Base-by-base conservation (phyloP, 345 rosid genomes). In the Crucihimalaya himalaica region DNA sequence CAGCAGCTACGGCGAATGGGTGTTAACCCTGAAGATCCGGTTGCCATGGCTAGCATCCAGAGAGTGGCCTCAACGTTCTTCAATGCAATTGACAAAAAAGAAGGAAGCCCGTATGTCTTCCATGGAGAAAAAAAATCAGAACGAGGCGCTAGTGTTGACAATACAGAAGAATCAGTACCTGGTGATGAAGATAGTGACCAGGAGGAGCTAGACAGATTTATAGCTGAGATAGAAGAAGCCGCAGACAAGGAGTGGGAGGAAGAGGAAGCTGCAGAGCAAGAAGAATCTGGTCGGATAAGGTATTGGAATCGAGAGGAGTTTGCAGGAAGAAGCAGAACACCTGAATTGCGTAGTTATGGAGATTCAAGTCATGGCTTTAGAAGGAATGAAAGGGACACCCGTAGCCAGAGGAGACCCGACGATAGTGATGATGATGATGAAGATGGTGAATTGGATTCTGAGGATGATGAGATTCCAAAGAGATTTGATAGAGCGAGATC, bases 21-120 rank as follows among this genome's bases (percentile, higher is more conserved):
- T 67, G 82, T 88, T 55, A 94, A 94, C 78, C 98, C 98, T 7
- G 98, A 94, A 87, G 98, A 94, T 84, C 98, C 98, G 15, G 90
- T 85, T 73, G 97, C 98, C 72, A 89, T 94, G 98, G 98, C 98
- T 52, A 92, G 97, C 59, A 89, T 94, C 69, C 98, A 86, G 73
- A 88, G 97, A 84, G 98, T 94, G 14, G 98, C 98, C 68, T 87
- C 98, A 51, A 94, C 98, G 14, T 94, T 94, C 81, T 94, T 92
- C 75, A 88, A 92, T 74, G 98, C 98, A 62, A 92, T 94, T 34
- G 97, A 94, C 78, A 86, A 85, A 73, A 94, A 87, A 75, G 92
- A 89, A 84, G 98, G 98, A 74, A 94, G 86, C 66, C 98, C 97
- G 0, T 94, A 92, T 77, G 92, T 94, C 46, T 94, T 88, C 78